These are phyloP conservation scores for Camelina neglecta DNA, from an alignment of 345 rosid species.

Conservation along the genomic window DNA sequence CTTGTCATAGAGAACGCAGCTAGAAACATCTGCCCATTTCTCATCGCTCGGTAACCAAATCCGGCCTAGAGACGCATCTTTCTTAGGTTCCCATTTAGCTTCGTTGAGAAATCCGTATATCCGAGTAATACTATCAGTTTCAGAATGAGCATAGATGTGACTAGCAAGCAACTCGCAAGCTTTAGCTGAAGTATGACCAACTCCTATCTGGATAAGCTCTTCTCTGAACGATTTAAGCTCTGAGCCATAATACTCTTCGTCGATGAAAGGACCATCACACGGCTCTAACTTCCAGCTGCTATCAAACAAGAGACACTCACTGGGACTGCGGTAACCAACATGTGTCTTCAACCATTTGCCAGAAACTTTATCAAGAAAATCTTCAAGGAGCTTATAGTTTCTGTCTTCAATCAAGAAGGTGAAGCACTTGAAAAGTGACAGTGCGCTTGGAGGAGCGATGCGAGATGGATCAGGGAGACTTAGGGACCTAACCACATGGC, in stretches of 20 bases:
- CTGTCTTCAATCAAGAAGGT: constrained; percentile 38
- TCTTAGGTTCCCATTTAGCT: constrained; percentile 46
- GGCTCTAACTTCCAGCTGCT: constrained; percentile 50
- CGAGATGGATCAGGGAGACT: constrained; percentile 45
- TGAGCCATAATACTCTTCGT: constrained; percentile 61
- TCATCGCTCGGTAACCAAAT: constrained; percentile 66
- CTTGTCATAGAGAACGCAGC: constrained; percentile 57
- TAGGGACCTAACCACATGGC: constrained; percentile 52
- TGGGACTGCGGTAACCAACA: constrained; percentile 60
- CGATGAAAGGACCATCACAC: constrained; percentile 78
- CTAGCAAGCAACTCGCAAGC: constrained; percentile 49
- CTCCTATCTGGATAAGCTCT: constrained; percentile 62
- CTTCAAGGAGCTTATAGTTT: constrained; percentile 39
- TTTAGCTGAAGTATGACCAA: constrained; percentile 41
- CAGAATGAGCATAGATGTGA: constrained; percentile 49
- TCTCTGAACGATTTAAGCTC: constrained; percentile 34
- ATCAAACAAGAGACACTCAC: constrained; percentile 54
- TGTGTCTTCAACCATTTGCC: constrained; percentile 62
- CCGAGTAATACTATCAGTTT: constrained; percentile 50
- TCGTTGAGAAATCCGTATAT: constrained; percentile 53
- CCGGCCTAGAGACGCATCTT: constrained; percentile 15
- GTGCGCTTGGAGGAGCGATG: constrained; percentile 44
- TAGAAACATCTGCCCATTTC: constrained; percentile 56
- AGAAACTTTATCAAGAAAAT: constrained; percentile 47
- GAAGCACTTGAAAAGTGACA: constrained; percentile 58